Evolutionary conservation across 805 yeast species (phyloP), one percentile per base, ranked within the genome.

Genomic region (Sporopachydermia lactativora): DNA sequence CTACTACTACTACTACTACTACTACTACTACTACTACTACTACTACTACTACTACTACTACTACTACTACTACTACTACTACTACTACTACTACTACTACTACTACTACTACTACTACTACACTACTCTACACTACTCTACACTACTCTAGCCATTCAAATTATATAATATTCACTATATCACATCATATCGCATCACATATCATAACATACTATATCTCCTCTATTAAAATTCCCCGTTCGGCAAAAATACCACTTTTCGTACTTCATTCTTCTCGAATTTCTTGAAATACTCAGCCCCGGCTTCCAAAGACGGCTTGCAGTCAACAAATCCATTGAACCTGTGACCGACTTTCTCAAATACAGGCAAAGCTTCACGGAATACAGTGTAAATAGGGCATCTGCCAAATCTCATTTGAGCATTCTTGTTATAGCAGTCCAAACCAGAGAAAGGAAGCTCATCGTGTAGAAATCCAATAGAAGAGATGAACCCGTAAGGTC

Each of bases 391-490:
- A 3, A 72, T 72, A 34, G 77, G 80, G 53, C 81, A 75, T 49
- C 81, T 55, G 3, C 82, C 82, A 52, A 75, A 75, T 19, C 75
- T 75, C 35, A 75, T 49, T 6, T 71, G 69, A 42, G 73, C 58
- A 45, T 74, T 71, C 50, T 75, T 75, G 51, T 66, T 52, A 48
- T 75, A 75, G 43, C 77, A 71, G 40, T 75, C 76, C 19, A 73
- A 54, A 0, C 77, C 80, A 38, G 61, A 58, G 50, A 75, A 71
- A 3, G 81, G 80, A 5, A 75, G 51, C 1, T 62, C 64, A 3
- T 66, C 77, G 44, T 73, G 78, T 16, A 73, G 76, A 64, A 74
- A 75, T 2, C 82, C 82, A 17, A 75, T 60, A 0, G 77, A 70
- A 6, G 70, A 63, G 38, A 75, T 69, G 40, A 70, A 68, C 4